phyloP scores from a whole-genome alignment of 495 filamentous ascomycete species.

The Podospora pseudoanserina region DNA sequence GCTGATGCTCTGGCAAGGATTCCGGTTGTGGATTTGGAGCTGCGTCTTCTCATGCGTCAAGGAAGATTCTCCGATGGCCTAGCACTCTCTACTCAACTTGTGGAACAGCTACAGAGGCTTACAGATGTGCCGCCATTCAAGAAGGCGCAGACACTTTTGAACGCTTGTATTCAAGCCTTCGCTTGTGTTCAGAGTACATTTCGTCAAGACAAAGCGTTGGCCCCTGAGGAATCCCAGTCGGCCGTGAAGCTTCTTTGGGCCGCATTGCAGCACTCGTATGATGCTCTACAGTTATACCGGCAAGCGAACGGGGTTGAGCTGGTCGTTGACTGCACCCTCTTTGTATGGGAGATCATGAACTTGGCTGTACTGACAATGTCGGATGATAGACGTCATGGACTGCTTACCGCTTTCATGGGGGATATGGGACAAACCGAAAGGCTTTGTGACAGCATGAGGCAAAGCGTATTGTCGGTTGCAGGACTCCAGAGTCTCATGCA shows the following conservation, averaged over 20 bases:
- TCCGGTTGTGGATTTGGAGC: neutral
- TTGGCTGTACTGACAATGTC: neutral
- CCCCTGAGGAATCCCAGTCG: neutral
- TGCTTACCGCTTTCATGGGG: neutral
- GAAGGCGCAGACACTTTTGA: neutral
- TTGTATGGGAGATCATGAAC: neutral
- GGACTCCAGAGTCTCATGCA: neutral
- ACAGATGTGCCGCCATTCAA: neutral
- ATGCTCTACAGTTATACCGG: neutral
- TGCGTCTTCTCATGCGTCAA: neutral
- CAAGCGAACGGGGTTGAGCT: neutral
- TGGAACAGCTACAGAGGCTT: neutral
- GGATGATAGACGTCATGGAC: neutral
- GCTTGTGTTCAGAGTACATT: neutral
- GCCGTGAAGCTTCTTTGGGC: neutral
- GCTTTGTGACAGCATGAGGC: neutral
- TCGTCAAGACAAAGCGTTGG: neutral
- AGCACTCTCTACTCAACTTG: neutral
- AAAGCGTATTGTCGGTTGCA: neutral
- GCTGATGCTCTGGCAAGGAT: neutral
- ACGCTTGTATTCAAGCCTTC: neutral
- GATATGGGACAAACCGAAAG: neutral
- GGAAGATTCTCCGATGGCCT: neutral
- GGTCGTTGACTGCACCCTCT: neutral
- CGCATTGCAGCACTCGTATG: neutral